Conservation (phyloP, 2,329 filamentous ascomycete genomes). For the Alternaria angustiovoidea region DNA sequence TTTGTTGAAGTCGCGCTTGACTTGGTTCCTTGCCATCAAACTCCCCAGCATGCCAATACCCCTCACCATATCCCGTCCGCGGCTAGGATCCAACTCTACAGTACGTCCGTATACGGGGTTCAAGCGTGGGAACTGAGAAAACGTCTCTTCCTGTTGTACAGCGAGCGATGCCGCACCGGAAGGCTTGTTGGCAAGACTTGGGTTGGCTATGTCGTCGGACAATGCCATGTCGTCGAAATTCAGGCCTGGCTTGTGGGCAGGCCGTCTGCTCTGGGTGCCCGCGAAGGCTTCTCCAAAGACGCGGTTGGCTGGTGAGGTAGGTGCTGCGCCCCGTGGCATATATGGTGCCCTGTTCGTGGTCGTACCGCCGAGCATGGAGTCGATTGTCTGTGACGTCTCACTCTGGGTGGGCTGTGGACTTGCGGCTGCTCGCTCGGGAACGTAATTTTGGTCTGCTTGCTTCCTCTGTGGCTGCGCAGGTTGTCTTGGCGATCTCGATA, state of each 20-base stretch:
- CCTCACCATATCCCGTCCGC: slow-evolving; percentile 57
- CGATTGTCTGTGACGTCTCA: slow-evolving; percentile 29
- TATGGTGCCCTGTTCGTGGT: slow-evolving; percentile 7
- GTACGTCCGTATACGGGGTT: slow-evolving; percentile 53
- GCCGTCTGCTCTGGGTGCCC: slow-evolving; percentile 1
- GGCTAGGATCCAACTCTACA: slow-evolving; percentile 44
- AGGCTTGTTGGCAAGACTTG: slow-evolving; percentile 29
- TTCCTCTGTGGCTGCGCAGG: slow-evolving; percentile 22
- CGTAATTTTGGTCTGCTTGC: slow-evolving; percentile 7
- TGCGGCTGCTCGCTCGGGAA: slow-evolving; percentile 1
- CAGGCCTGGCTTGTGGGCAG: slow-evolving; percentile 14
- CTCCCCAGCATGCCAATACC: slow-evolving; percentile 56
- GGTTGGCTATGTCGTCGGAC: slow-evolving; percentile 22
- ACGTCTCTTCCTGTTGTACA: slow-evolving; percentile 29
- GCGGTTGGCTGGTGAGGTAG: slow-evolving; percentile 6
- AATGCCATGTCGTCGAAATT: slow-evolving; percentile 32
- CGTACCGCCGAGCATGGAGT: slow-evolving; percentile 32
- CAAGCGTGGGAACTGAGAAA: slow-evolving; percentile 44
- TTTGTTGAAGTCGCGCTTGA: slow-evolving; percentile 62
- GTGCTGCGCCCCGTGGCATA: neutral
- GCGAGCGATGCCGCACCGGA: slow-evolving; percentile 20
- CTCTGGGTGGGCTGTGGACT: slow-evolving; percentile 9
- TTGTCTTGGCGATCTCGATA: slow-evolving; percentile 15
- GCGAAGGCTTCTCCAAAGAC: slow-evolving; percentile 33
- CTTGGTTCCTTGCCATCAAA: slow-evolving; percentile 62